phyloP scores from a whole-genome alignment of 1,139 yeast genomes.

The Pichia sorboxylosa region DNA sequence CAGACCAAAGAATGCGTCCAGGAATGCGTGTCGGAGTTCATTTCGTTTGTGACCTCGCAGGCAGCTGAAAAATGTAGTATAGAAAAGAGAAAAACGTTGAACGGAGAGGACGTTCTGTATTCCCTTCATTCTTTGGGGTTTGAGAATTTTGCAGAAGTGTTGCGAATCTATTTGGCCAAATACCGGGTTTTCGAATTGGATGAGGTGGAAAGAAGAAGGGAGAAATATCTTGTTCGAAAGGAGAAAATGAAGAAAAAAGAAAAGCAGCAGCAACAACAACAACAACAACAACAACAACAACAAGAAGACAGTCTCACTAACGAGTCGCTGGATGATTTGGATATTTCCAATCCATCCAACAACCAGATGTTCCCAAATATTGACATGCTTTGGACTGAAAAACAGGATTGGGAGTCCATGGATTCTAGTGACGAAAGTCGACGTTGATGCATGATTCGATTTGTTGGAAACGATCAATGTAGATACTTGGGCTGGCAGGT shows the following conservation, averaged over 20 bases:
- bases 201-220: slow-evolving; percentile 13
- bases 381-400: too few relatives aligned
- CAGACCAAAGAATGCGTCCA: slow-evolving; percentile 97
- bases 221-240: slow-evolving; percentile 8
- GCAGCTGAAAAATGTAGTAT: slow-evolving; percentile 64
- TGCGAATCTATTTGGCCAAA: slow-evolving; percentile 69
- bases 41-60: slow-evolving; percentile 79
- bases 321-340: too few relatives aligned
- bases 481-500: too few relatives aligned
- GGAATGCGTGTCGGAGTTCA: slow-evolving; percentile 91
- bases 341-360: too few relatives aligned
- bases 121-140: slow-evolving; percentile 61
- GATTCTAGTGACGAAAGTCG: too few relatives aligned
- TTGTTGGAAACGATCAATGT: too few relatives aligned
- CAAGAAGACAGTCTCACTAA: too few relatives aligned
- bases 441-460: too few relatives aligned
- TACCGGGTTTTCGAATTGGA: slow-evolving; percentile 47
- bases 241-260: slow-evolving; percentile 15
- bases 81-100: slow-evolving; percentile 68
- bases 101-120: slow-evolving; percentile 67
- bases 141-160: slow-evolving; percentile 71
- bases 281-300: too few relatives aligned
- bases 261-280: too few relatives aligned
- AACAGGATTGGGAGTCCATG: too few relatives aligned
- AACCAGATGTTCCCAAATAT: too few relatives aligned